These are phyloP conservation scores for Suillus sp. DNA, from an alignment of 768 basidiomycete species.

Conservation along the genomic window DNA sequence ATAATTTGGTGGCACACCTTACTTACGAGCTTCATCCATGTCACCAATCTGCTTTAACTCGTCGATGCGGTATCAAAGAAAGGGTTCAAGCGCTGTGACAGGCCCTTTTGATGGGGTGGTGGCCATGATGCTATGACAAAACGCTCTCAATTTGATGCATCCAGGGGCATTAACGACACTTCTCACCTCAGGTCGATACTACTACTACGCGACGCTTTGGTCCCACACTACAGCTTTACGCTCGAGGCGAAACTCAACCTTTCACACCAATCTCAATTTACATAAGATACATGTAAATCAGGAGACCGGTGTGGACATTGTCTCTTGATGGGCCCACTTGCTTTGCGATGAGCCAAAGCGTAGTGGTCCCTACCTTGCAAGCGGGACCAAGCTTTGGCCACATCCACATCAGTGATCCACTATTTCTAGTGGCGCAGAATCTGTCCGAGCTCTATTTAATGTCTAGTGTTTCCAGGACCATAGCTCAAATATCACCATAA, in stretches of 20 bases:
- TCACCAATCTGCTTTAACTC: neutral
- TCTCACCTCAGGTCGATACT: neutral
- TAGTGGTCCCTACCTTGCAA: neutral
- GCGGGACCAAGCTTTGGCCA: neutral
- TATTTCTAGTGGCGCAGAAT: conserved; percentile 1
- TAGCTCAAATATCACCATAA: neutral
- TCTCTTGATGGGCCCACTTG: neutral
- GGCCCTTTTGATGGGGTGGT: neutral
- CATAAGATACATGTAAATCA: neutral
- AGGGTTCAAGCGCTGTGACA: neutral
- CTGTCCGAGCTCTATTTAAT: conserved; percentile 2
- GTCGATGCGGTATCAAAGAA: neutral
- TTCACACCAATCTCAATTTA: neutral
- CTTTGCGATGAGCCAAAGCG: conserved; percentile 3
- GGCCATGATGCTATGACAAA: neutral
- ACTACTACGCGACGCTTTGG: neutral
- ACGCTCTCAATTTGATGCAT: neutral
- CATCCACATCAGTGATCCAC: neutral
- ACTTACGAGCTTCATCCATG: neutral
- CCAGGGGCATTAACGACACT: conserved; percentile 4
- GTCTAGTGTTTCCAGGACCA: neutral
- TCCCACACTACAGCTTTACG: neutral
- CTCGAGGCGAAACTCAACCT: neutral
- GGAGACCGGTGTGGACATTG: neutral
- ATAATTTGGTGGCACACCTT: neutral